Evolutionary conservation across 2,329 filamentous ascomycete species (phyloP).

Genomic region (Bipolaris cookei): DNA sequence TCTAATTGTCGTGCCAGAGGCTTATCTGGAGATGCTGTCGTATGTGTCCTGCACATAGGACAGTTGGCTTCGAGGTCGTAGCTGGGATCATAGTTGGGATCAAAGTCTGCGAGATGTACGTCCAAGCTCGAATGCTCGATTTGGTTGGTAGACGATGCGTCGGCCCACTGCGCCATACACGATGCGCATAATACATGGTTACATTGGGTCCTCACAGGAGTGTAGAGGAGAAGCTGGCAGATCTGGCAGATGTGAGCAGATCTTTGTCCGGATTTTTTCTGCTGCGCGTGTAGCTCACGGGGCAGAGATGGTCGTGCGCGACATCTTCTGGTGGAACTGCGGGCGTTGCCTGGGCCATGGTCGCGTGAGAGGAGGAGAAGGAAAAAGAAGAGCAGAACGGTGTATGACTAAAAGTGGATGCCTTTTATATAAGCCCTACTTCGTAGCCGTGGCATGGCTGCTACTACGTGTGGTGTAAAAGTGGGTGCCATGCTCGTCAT

Average conservation of each 20-base stretch:
- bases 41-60: slow-evolving; percentile 55
- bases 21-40: slow-evolving; percentile 43
- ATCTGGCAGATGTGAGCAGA: slow-evolving; percentile 33
- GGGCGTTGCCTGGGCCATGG: slow-evolving; percentile 8
- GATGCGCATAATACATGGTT: slow-evolving; percentile 53
- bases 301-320: slow-evolving; percentile 53
- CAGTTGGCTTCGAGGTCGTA: slow-evolving; percentile 51
- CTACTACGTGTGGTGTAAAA: not conserved
- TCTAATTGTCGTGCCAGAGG: slow-evolving; percentile 36
- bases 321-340: slow-evolving; percentile 24
- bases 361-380: not conserved
- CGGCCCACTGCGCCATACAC: slow-evolving; percentile 57
- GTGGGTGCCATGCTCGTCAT: not conserved
- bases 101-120: slow-evolving; percentile 50
- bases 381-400: not conserved
- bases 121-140: slow-evolving; percentile 49
- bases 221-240: slow-evolving; percentile 53
- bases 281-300: slow-evolving; percentile 24
- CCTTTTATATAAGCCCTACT: not conserved
- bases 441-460: not conserved
- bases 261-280: not conserved
- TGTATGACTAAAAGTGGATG: not conserved
- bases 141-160: slow-evolving; percentile 45
- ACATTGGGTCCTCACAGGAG: slow-evolving; percentile 53
- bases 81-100: slow-evolving; percentile 40